A percentile compares a stretch with the other conserved stretches of the same genome.
Evolutionary conservation across 441 rosid genomes (phyloP).

Genomic region (Croton laevigatus): DNA sequence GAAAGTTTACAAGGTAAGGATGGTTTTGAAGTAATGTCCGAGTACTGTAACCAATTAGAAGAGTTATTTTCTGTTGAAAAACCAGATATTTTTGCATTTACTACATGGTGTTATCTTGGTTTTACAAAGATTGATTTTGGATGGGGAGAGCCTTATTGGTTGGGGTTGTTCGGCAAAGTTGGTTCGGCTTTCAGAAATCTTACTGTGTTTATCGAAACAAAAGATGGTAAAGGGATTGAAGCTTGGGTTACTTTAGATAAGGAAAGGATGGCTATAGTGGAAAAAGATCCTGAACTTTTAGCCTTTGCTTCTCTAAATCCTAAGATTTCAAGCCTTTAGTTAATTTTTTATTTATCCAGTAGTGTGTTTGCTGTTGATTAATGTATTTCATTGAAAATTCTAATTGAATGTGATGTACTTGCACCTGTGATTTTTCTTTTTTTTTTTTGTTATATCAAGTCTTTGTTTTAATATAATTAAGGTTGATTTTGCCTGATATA

Average conservation of each 20-base stretch:
- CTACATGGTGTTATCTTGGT: slow-evolving; percentile 13
- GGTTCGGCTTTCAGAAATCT: slow-evolving; percentile 20
- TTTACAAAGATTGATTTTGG: slow-evolving; percentile 11
- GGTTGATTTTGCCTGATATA: too few species aligned
- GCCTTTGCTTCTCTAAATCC: slow-evolving; percentile 23
- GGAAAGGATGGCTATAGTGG: slow-evolving; percentile 9
- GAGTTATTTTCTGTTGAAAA: slow-evolving; percentile 15
- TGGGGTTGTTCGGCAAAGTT: slow-evolving; percentile 14
- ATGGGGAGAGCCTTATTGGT: slow-evolving; percentile 21
- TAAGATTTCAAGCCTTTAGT: slow-evolving; percentile 6
- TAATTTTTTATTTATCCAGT: too few species aligned
- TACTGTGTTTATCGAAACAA: slow-evolving; percentile 9
- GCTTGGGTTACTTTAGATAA: slow-evolving; percentile 24
- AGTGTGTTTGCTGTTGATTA: too few species aligned
- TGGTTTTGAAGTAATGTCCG: slow-evolving; percentile 15
- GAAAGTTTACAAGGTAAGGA: slow-evolving; percentile 16
- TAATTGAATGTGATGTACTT: too few species aligned
- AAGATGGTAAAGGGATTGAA: slow-evolving; percentile 22
- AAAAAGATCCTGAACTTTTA: slow-evolving; percentile 17
- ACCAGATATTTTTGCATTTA: slow-evolving; percentile 19
- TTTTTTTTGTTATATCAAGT: too few species aligned
- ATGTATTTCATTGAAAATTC: too few species aligned
- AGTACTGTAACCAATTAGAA: slow-evolving; percentile 10
- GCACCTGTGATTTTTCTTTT: too few species aligned
- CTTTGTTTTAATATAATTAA: too few species aligned